These are phyloP conservation scores for Ceratobasidium sp. DNA, from an alignment of 1,284 basidiomycete genomes.

Conservation along the genomic window DNA sequence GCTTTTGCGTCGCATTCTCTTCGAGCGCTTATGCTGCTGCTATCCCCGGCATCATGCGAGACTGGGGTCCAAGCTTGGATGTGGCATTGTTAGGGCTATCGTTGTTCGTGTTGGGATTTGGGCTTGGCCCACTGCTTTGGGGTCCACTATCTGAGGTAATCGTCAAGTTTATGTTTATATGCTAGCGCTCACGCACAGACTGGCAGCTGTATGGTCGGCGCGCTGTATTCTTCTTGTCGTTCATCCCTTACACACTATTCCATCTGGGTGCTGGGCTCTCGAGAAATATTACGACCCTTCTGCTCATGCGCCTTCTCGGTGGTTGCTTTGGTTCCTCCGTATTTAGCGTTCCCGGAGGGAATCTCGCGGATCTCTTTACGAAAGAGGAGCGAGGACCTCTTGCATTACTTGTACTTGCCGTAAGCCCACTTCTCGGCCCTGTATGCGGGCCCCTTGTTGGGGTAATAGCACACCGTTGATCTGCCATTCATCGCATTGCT, in stretches of 20 bases:
- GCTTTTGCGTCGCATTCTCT: slow-evolving; percentile 30
- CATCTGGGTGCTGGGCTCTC: slow-evolving; percentile 28
- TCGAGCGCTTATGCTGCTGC: slow-evolving; percentile 32
- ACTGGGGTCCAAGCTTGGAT: not conserved
- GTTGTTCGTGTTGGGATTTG: slow-evolving; percentile 30
- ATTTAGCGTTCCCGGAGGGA: slow-evolving; percentile 22
- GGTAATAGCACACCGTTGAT: not conserved
- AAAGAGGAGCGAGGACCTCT: slow-evolving; percentile 23
- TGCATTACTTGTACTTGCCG: slow-evolving; percentile 9
- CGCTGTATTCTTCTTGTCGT: slow-evolving; percentile 10
- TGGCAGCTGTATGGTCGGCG: slow-evolving; percentile 27
- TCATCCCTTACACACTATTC: slow-evolving; percentile 30
- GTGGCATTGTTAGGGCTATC: slow-evolving; percentile 27
- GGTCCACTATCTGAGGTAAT: slow-evolving; percentile 29
- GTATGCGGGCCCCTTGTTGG: slow-evolving; percentile 34
- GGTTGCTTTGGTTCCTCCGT: slow-evolving; percentile 33
- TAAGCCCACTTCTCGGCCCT: slow-evolving; percentile 22
- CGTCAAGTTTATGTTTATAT: not conserved
- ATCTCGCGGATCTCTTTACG: slow-evolving; percentile 26
- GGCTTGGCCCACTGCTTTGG: slow-evolving; percentile 32
- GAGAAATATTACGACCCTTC: slow-evolving; percentile 8
- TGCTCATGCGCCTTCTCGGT: slow-evolving; percentile 23
- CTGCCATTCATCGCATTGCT: not conserved
- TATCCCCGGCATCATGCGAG: slow-evolving; percentile 23
- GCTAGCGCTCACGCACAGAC: not conserved